Percentiles rank a stretch among this genome's conserved stretches.
phyloP scores from a whole-genome alignment of 768 basidiomycete genomes.

The Lentinula edodes region DNA sequence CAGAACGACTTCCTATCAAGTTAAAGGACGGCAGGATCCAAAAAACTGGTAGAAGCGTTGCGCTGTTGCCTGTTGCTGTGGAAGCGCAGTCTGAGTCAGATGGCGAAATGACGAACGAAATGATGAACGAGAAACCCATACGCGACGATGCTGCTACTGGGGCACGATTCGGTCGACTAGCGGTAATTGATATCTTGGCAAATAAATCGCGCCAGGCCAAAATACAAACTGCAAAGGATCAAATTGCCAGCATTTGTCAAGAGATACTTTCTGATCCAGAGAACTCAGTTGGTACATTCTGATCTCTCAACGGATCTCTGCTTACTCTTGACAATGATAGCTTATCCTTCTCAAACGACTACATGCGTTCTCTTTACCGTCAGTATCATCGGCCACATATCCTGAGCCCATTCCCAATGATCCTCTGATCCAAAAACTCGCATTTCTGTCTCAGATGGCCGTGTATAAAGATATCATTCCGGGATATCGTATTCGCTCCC shows the following conservation, averaged over 20 bases:
- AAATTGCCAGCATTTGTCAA: conserved; percentile 90
- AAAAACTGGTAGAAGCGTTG: conserved; percentile 39
- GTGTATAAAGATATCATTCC: conserved; percentile 97
- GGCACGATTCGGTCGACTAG: conserved; percentile 81
- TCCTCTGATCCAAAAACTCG: conserved; percentile 75
- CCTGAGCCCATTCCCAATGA: conserved; percentile 76
- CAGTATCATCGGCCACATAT: conserved; percentile 64
- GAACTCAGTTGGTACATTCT: conserved; percentile 63
- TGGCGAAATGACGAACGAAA: conserved; percentile 29
- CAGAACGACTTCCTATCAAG: conserved; percentile 80
- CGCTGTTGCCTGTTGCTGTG: conserved; percentile 14
- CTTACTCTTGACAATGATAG: conserved; percentile 31
- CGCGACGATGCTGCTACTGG: conserved; percentile 75
- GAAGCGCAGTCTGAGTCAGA: conserved; percentile 20
- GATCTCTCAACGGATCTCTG: not conserved
- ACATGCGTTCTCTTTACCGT: conserved; percentile 80
- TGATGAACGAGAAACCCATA: conserved; percentile 23
- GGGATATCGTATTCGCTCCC: conserved; percentile 87
- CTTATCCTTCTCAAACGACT: conserved; percentile 84
- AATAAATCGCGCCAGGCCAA: conserved; percentile 61
- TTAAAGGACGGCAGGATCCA: conserved; percentile 75
- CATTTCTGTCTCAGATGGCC: conserved; percentile 84
- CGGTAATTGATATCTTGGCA: conserved; percentile 66
- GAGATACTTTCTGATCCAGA: conserved; percentile 94
- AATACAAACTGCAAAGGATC: conserved; percentile 82